A percentile compares a stretch with the other conserved stretches of the same genome.
Evolutionary conservation across 768 basidiomycete species (phyloP).

Genomic region (Rhodosporidiobolus odoratus): DNA sequence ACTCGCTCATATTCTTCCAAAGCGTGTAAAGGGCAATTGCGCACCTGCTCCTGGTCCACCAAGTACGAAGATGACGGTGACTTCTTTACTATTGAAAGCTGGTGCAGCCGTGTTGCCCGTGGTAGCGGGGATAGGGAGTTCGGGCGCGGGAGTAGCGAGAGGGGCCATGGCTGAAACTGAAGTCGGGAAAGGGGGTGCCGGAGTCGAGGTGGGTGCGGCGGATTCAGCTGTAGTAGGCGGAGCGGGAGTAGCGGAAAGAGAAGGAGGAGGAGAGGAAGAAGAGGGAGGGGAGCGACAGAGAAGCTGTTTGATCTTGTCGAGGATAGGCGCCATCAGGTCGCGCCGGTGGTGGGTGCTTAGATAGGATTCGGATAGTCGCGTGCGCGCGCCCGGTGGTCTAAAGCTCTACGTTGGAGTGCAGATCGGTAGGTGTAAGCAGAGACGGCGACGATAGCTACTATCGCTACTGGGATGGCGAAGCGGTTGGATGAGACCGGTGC

Average conservation of each 20-base stretch:
- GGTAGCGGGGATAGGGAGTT: not conserved
- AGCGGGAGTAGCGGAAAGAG: not conserved
- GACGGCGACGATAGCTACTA: slow-evolving; percentile 8
- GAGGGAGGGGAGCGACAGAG: not conserved
- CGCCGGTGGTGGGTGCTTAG: not conserved
- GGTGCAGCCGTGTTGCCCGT: slow-evolving; percentile 31
- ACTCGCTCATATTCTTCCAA: not conserved
- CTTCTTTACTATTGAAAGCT: slow-evolving; percentile 64
- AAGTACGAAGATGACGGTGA: slow-evolving; percentile 88
- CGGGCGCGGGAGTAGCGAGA: slow-evolving; percentile 16
- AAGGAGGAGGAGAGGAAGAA: not conserved
- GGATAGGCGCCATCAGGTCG: not conserved
- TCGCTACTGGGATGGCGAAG: slow-evolving; percentile 7
- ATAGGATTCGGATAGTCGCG: slow-evolving; percentile 20
- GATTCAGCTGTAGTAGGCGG: not conserved
- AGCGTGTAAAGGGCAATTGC: slow-evolving; percentile 23
- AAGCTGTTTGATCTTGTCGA: not conserved
- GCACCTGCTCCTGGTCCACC: slow-evolving; percentile 93
- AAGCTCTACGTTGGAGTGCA: not conserved
- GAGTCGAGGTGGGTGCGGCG: not conserved
- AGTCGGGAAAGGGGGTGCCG: not conserved
- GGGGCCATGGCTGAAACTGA: not conserved
- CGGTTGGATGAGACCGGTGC: not conserved
- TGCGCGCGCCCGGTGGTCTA: slow-evolving; percentile 1
- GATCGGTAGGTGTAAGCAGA: not conserved